Evolutionary conservation across 257 asterid genomes (phyloP), one percentile per base, ranked within the genome.

Genomic region (Eustoma russellianum): DNA sequence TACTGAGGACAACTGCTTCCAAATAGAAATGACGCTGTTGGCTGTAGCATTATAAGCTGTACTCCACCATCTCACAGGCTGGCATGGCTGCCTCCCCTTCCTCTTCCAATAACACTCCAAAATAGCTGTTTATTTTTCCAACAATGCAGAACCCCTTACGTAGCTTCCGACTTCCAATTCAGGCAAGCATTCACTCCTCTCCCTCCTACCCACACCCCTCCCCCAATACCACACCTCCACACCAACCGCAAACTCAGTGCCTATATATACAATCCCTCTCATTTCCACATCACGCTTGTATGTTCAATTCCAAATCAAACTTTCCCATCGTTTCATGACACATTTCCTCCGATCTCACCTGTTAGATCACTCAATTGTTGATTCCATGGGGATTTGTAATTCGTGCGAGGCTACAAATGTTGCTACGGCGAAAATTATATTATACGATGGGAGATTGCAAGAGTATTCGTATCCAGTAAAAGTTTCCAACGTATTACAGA

Each of bases 391-490:
- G 14, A 79, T 82, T 12, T 88, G 97, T 75, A 92, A 72, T 56
- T 88, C 99, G 0, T 79, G 94, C 60, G 91, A 92, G 11, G 75
- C 95, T 0, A 71, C 94, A 0, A 69, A 85, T 28, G 84, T 81
- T 0, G 83, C 85, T 0, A 91, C 97, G 18, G 95, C 95, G 7
- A 92, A 92, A 60, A 50, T 92, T 35, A 79, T 92, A 38, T 17
- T 78, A 0, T 70, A 72, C 44, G 97, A 92, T 12, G 99, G 99
- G 0, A 74, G 93, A 40, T 76, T 88, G 24, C 93, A 82, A 66
- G 95, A 88, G 45, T 92, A 78, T 56, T 77, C 94, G 0, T 78
- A 77, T 48, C 98, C 97, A 0, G 85, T 88, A 0, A 88, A 81
- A 65, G 99, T 79, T 1, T 83, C 94, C 0, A 71, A 73, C 66